These are phyloP conservation scores for Saussurea involucrata DNA, from an alignment of 129 eudicot species.

Conservation along the genomic window DNA sequence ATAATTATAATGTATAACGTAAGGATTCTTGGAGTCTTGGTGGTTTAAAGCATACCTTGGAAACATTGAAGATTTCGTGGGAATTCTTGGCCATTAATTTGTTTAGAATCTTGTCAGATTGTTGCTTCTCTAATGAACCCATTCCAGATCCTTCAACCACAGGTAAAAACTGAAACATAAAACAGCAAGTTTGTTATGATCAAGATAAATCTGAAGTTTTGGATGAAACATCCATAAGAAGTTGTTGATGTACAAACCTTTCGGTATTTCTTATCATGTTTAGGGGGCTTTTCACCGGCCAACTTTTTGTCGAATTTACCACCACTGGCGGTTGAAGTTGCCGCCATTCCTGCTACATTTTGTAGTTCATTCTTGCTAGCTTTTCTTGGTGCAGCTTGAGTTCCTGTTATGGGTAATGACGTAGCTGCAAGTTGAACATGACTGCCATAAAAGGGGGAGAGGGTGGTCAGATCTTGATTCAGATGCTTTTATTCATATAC, in stretches of 20 bases:
- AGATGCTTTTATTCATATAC: neutral
- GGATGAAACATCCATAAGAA: neutral
- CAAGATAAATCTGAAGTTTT: neutral
- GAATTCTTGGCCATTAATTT: slow-evolving; percentile 78
- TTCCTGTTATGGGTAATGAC: slow-evolving; percentile 86
- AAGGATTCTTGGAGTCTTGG: neutral
- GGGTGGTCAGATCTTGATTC: neutral
- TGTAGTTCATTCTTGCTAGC: slow-evolving; percentile 73
- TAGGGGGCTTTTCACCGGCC: slow-evolving; percentile 86
- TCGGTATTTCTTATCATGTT: slow-evolving; percentile 84
- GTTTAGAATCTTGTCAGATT: slow-evolving; percentile 78
- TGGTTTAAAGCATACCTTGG: slow-evolving; percentile 44
- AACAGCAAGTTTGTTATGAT: neutral
- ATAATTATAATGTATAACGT: neutral
- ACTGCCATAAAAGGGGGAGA: slow-evolving; percentile 32
- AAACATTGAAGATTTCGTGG: slow-evolving; percentile 66
- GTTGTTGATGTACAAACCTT: slow-evolving; percentile 52
- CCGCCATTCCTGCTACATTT: slow-evolving; percentile 96
- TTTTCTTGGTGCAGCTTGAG: slow-evolving; percentile 70
- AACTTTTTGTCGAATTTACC: slow-evolving; percentile 96
- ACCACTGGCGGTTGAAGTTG: slow-evolving; percentile 95
- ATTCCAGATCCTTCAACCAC: slow-evolving; percentile 88
- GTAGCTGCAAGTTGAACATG: slow-evolving; percentile 95
- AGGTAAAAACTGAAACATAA: slow-evolving; percentile 60
- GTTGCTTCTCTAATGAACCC: slow-evolving; percentile 81